Percentiles rank a stretch among this genome's conserved stretches.
phyloP scores from a whole-genome alignment of 2,329 filamentous ascomycete species.

The Claviceps pazoutovae region DNA sequence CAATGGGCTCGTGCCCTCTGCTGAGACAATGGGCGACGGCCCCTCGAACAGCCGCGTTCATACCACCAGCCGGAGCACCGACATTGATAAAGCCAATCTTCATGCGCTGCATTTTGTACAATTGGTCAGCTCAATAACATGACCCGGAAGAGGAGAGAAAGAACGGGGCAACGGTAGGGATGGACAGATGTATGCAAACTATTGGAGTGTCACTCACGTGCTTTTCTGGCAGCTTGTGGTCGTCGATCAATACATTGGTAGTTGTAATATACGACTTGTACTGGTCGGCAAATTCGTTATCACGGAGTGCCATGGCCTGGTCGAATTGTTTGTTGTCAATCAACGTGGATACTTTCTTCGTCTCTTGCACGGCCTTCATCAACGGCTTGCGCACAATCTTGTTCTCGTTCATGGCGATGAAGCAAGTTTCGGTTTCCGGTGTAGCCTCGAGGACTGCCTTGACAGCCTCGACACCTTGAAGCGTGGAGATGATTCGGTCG shows the following conservation, averaged over 20 bases:
- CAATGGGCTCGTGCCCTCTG: conserved; percentile 81
- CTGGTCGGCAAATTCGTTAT: conserved; percentile 88
- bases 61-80: conserved; percentile 88
- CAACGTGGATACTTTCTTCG: conserved; percentile 67
- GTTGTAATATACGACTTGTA: conserved; percentile 85
- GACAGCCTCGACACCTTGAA: conserved; percentile 90
- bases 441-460: conserved; percentile 81
- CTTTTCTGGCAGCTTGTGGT: conserved; percentile 50
- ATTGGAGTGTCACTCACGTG: conserved; percentile 38
- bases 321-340: conserved; percentile 80
- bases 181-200: background rate
- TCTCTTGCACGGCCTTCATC: conserved; percentile 76
- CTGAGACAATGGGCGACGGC: conserved; percentile 87
- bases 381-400: conserved; percentile 86
- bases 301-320: conserved; percentile 73
- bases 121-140: background rate
- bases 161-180: background rate
- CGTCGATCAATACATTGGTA: conserved; percentile 63
- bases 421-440: conserved; percentile 78
- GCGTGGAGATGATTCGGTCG: conserved; percentile 80
- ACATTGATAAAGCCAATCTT: conserved; percentile 93
- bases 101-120: conserved; percentile 48
- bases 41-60: conserved; percentile 92
- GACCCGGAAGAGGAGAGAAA: background rate
- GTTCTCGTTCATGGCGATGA: conserved; percentile 95